Evolutionary conservation across 345 rosid species (phyloP).

Genomic region (Aquilaria malaccensis): DNA sequence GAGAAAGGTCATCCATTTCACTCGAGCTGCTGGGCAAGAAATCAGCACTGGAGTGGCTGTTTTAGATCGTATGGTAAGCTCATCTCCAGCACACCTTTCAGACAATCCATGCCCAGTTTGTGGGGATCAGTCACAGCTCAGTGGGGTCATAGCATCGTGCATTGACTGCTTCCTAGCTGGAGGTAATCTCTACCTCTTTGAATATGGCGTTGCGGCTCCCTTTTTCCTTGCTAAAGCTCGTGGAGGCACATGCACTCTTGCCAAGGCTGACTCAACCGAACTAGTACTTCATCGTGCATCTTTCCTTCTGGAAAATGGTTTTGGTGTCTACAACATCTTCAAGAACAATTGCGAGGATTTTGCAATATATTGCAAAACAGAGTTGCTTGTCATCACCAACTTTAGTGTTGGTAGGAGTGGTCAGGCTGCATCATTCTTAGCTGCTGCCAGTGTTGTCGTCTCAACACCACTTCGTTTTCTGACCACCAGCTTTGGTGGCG

Average conservation of each 20-base stretch:
- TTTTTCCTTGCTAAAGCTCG: conserved; percentile 50
- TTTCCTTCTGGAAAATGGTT: conserved; percentile 54
- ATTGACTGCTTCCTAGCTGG: conserved; percentile 62
- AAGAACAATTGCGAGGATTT: conserved; percentile 79
- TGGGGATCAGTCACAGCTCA: conserved; percentile 34
- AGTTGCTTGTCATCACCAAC: conserved; percentile 38
- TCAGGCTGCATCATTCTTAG: conserved; percentile 53
- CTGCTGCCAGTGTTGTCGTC: conserved; percentile 34
- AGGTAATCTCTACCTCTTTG: conserved; percentile 54
- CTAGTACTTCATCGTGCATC: conserved; percentile 50
- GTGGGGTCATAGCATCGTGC: conserved; percentile 62
- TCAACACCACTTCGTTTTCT: conserved; percentile 44
- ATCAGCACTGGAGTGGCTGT: conserved; percentile 49
- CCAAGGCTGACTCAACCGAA: conserved; percentile 48
- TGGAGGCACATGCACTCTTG: conserved; percentile 79
- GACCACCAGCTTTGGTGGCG: conserved; percentile 49
- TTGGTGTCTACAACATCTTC: conserved; percentile 57
- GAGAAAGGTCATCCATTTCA: conserved; percentile 67
- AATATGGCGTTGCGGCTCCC: conserved; percentile 38
- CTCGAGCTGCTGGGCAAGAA: conserved; percentile 61
- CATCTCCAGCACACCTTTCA: conserved; percentile 29
- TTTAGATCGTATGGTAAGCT: conserved; percentile 46
- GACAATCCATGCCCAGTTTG: conserved; percentile 51
- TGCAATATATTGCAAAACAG: conserved; percentile 71
- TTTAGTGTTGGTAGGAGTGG: conserved; percentile 67